These are phyloP conservation scores for Polyplosphaeria fusca DNA, from an alignment of 495 filamentous ascomycete species.

Conservation along the genomic window DNA sequence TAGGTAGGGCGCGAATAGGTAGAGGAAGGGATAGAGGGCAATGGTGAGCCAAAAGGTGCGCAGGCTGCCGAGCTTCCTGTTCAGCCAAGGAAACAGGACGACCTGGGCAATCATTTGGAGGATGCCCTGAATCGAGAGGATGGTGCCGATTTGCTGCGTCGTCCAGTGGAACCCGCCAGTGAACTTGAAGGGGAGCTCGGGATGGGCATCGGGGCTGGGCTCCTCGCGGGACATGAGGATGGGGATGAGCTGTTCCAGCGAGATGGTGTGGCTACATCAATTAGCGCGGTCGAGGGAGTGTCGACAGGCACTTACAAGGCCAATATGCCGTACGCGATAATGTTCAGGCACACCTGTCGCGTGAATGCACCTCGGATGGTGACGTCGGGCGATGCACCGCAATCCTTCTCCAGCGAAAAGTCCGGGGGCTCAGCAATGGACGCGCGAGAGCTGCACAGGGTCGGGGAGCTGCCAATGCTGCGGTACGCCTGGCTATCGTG, in stretches of 20 bases:
- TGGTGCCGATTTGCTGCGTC: slow-evolving; percentile 77
- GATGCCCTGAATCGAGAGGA: slow-evolving; percentile 84
- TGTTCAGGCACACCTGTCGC: slow-evolving; percentile 74
- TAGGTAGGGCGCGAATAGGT: slow-evolving; percentile 84
- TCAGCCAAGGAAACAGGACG: slow-evolving; percentile 74
- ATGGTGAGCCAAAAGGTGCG: slow-evolving; percentile 76
- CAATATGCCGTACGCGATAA: slow-evolving; percentile 85
- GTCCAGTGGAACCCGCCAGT: slow-evolving; percentile 78
- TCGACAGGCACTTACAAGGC: slow-evolving; percentile 73
- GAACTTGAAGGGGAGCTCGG: slow-evolving; percentile 82
- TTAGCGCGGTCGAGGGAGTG: slow-evolving; percentile 6
- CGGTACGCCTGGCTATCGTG: slow-evolving; percentile 62
- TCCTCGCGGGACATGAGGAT: slow-evolving; percentile 78
- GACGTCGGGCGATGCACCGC: slow-evolving; percentile 20
- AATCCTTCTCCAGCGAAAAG: slow-evolving; percentile 24
- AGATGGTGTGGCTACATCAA: slow-evolving; percentile 71
- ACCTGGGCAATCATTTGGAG: slow-evolving; percentile 83
- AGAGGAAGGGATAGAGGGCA: slow-evolving; percentile 80
- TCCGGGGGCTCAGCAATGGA: slow-evolving; percentile 34
- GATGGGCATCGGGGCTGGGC: slow-evolving; percentile 50
- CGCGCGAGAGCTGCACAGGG: slow-evolving; percentile 36
- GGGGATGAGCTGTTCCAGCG: slow-evolving; percentile 89
- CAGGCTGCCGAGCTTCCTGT: slow-evolving; percentile 67
- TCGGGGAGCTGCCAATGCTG: slow-evolving; percentile 55
- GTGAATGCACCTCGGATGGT: slow-evolving; percentile 62